Evolutionary conservation across 495 filamentous ascomycete species (phyloP).

Genomic region (Aspergillus mulundensis): DNA sequence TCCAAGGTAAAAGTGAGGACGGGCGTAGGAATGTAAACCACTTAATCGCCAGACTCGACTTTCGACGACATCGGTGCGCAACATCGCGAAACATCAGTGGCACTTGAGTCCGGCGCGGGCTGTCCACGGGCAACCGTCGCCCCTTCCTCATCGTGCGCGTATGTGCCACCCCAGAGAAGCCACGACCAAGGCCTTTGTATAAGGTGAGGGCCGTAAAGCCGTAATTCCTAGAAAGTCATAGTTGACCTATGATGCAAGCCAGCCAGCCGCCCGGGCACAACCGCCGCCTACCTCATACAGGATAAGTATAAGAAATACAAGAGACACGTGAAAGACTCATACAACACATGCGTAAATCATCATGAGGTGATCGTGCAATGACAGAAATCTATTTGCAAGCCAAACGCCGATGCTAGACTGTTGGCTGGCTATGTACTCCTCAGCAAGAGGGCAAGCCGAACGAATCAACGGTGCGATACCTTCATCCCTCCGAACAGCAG

Average conservation of each 20-base stretch:
- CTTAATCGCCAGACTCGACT: background rate
- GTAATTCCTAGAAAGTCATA: background rate
- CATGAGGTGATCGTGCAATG: constrained; percentile 12
- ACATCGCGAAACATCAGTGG: background rate
- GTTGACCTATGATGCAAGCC: background rate
- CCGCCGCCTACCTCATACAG: constrained; percentile 8
- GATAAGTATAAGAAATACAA: constrained; percentile 4
- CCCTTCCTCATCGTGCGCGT: background rate
- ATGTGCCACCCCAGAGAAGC: background rate
- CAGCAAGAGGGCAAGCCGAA: constrained; percentile 4
- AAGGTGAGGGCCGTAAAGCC: background rate
- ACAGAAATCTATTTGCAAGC: constrained; percentile 32
- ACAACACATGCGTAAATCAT: constrained; percentile 1
- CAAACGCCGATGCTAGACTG: constrained; percentile 23
- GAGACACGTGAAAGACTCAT: background rate
- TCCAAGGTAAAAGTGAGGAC: background rate
- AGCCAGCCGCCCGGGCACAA: constrained; percentile 10
- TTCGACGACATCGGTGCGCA: background rate
- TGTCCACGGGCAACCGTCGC: background rate
- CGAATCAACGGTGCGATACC: constrained; percentile 24
- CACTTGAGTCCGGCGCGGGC: background rate
- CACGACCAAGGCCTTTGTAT: background rate
- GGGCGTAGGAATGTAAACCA: background rate
- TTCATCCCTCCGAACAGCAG: constrained; percentile 27
- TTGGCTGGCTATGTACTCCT: constrained; percentile 5